Conservation (phyloP, 148 eudicot genomes). For the Dianthus caryophyllus region DNA sequence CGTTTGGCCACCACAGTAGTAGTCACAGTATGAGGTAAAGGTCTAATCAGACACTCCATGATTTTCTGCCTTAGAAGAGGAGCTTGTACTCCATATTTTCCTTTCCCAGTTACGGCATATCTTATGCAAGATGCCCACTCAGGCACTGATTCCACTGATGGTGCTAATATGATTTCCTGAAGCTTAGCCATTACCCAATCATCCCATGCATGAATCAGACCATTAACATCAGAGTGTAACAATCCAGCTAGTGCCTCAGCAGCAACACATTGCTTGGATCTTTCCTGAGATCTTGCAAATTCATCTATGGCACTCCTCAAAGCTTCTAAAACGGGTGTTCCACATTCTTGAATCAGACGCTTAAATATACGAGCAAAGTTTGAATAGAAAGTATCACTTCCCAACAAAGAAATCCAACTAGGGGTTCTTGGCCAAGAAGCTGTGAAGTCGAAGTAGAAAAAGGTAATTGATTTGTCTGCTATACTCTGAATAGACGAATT, state of each 20-base stretch:
- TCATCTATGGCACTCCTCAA: conserved; percentile 64
- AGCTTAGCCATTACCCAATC: conserved; percentile 74
- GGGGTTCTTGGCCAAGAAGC: conserved; percentile 99
- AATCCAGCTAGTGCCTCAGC: conserved; percentile 94
- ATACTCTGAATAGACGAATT: conserved; percentile 83
- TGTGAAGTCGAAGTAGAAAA: conserved; percentile 92
- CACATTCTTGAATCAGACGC: conserved; percentile 96
- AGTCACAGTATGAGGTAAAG: conserved; percentile 66
- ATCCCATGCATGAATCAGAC: conserved; percentile 88
- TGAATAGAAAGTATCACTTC: conserved; percentile 93
- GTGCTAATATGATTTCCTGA: conserved; percentile 72
- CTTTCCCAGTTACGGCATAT: conserved; percentile 96
- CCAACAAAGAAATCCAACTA: conserved; percentile 89
- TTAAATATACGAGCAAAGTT: conserved; percentile 93
- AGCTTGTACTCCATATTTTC: conserved; percentile 67
- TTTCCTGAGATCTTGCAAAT: conserved; percentile 79
- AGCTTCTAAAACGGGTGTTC: conserved; percentile 61
- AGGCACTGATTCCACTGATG: conserved; percentile 92
- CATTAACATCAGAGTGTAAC: conserved; percentile 85
- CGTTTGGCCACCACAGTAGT: conserved; percentile 90
- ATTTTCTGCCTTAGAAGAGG: conserved; percentile 77
- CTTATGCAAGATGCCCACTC: conserved; percentile 97
- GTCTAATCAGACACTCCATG: conserved; percentile 63
- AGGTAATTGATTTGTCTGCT: conserved; percentile 96
- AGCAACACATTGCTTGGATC: conserved; percentile 98